These are phyloP conservation scores for Cyberlindnera petersonii DNA, from an alignment of 805 yeast species.

Conservation along the genomic window DNA sequence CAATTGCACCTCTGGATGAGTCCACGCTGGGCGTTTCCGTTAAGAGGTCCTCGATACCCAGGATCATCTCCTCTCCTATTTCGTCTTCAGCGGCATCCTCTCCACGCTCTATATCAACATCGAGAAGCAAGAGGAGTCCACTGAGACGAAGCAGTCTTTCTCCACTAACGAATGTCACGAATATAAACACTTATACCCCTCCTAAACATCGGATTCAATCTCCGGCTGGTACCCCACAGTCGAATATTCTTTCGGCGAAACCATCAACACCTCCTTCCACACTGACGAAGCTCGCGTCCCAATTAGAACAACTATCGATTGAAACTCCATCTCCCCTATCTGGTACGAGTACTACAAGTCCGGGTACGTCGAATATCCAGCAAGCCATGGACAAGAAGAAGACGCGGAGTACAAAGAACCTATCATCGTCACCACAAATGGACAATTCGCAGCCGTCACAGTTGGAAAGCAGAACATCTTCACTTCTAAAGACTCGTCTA, in stretches of 20 bases:
- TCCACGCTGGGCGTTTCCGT: slow-evolving; percentile 5
- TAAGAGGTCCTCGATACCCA: slow-evolving; percentile 22
- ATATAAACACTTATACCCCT: slow-evolving; percentile 1
- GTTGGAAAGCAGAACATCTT: slow-evolving; percentile 9
- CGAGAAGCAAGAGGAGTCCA: background rate
- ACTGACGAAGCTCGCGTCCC: slow-evolving; percentile 16
- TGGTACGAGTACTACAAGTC: background rate
- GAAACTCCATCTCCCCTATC: slow-evolving; percentile 12
- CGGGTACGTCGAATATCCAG: slow-evolving; percentile 1
- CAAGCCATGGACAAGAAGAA: slow-evolving; percentile 3
- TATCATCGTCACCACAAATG: background rate
- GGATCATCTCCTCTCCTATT: slow-evolving; percentile 21
- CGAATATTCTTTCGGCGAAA: background rate
- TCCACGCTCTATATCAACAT: background rate
- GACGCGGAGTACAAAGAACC: slow-evolving; percentile 1
- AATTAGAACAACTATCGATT: slow-evolving; percentile 14
- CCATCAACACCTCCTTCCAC: slow-evolving; percentile 18
- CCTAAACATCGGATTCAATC: background rate
- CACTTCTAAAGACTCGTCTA: slow-evolving; percentile 5
- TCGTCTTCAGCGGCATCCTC: slow-evolving; percentile 2
- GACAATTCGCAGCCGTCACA: background rate
- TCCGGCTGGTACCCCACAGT: background rate
- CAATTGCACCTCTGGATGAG: slow-evolving; percentile 21
- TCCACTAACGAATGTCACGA: slow-evolving; percentile 10
- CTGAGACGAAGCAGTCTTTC: slow-evolving; percentile 11